These are phyloP conservation scores for Pisolithus orientalis DNA, from an alignment of 768 basidiomycete genomes.

Conservation along the genomic window DNA sequence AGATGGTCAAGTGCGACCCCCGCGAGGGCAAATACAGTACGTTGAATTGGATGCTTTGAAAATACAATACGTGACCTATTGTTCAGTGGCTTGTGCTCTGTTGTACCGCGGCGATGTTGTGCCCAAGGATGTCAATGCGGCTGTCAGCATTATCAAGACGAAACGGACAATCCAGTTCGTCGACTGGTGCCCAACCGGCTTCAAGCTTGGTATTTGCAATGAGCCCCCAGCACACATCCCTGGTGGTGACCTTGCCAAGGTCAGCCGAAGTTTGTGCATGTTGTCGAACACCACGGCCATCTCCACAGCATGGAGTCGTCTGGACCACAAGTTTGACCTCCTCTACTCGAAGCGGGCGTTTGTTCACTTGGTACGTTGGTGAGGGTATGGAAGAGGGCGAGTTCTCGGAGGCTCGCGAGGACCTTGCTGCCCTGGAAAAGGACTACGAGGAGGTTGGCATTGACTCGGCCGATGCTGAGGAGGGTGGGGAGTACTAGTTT, in stretches of 20 bases:
- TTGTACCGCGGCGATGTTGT: constrained; percentile 75
- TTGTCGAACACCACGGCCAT: constrained; percentile 71
- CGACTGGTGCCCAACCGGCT: constrained; percentile 76
- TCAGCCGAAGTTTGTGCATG: constrained; percentile 73
- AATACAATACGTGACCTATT: not conserved
- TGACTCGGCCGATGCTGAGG: constrained; percentile 46
- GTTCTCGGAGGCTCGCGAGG: constrained; percentile 98
- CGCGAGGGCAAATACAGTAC: constrained; percentile 73
- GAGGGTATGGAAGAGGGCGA: constrained; percentile 90
- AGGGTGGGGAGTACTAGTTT: constrained; percentile 42
- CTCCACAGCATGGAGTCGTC: constrained; percentile 66
- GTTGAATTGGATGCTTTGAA: constrained; percentile 8
- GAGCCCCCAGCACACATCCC: constrained; percentile 72
- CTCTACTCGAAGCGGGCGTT: constrained; percentile 63
- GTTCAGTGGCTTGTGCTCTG: constrained; percentile 58
- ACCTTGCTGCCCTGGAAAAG: constrained; percentile 99
- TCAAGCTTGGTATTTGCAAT: constrained; percentile 76
- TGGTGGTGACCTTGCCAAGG: constrained; percentile 71
- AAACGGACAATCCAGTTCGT: constrained; percentile 77
- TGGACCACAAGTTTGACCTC: constrained; percentile 76
- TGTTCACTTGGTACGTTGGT: constrained; percentile 62
- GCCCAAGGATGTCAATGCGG: constrained; percentile 72
- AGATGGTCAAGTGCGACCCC: constrained; percentile 79
- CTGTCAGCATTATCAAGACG: constrained; percentile 69
- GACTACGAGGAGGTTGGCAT: constrained; percentile 85